Base-by-base conservation (phyloP, 768 basidiomycete species). In the Glaciozyma martinii region DNA sequence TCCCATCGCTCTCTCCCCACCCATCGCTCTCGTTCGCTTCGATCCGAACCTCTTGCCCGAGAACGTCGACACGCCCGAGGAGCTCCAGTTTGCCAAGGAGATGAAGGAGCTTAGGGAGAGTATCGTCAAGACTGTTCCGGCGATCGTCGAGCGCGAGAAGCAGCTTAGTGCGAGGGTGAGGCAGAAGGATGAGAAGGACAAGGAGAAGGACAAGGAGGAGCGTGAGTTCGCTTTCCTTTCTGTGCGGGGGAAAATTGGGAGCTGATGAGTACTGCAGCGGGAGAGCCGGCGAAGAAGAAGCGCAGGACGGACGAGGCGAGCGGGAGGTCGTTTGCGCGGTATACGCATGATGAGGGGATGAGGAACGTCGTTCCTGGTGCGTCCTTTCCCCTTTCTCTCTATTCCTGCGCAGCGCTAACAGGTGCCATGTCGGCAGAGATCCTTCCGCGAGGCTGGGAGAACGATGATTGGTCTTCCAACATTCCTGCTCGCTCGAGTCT, bases 21-120 rank as follows among this genome's bases (percentile, higher is more conserved):
- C 70, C 12, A 61, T 71, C 61, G n/a, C n/a, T 6, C 50, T 71
- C 52, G 15, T 29, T 23, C 62, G 56, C 27, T 44, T 32, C 8
- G 59, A 32, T 0, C 3, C 62, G 6, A 19, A n/a, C 9, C 55
- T 25, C 29, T 9, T 6, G 29, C 56, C 62, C 0, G 70, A 65
- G 59, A 91, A 94, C 73, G 79, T 89, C 44, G 90, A 94, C 74
- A 84, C 86, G 0, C 71, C 75, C 15, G 86, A 87, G 60, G 91
- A 94, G 77, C 77, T 88, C 46, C 82, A 85, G 57, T 90, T 86
- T 83, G 91, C 88, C 25, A 79, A 76, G 66, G 78, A 78, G 71
- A 92, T 90, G 90, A 84, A 86, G 40, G 77, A 79, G 44, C 81
- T 84, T 47, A 81, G 90, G 66, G 85, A 86, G 70, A 72, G 80